A percentile compares a stretch with the other conserved stretches of the same genome.
Evolutionary conservation across 805 yeast genomes (phyloP).

Genomic region (Starmerella powellii): DNA sequence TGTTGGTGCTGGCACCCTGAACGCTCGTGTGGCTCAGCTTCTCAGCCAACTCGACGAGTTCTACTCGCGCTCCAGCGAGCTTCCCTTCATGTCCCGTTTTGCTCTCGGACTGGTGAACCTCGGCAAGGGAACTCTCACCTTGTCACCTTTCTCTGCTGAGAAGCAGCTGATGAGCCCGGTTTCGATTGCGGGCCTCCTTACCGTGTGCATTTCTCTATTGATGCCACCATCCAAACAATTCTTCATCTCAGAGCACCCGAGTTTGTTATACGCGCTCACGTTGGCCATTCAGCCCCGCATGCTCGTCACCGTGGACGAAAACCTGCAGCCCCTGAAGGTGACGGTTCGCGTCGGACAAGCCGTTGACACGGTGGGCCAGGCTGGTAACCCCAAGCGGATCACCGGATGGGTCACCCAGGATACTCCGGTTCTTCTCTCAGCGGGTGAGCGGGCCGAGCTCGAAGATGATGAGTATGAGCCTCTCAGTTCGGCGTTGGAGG

Average conservation of each 20-base stretch:
- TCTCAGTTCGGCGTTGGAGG: conserved; percentile 72
- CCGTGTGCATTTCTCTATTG: conserved; percentile 69
- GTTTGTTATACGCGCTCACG: conserved; percentile 70
- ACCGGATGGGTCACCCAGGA: conserved; percentile 99
- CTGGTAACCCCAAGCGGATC: conserved; percentile 96
- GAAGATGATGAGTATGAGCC: conserved; percentile 89
- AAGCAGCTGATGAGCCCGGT: conserved; percentile 78
- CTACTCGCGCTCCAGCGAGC: conserved; percentile 80
- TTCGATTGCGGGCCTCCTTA: conserved; percentile 76
- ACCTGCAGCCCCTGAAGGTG: conserved; percentile 81
- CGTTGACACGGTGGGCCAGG: conserved; percentile 96
- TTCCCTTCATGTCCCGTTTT: conserved; percentile 81
- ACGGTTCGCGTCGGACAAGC: conserved; percentile 98
- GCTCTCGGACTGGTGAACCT: conserved; percentile 91
- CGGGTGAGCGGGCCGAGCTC: conserved; percentile 93
- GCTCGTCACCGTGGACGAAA: conserved; percentile 85
- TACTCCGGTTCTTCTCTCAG: conserved; percentile 86
- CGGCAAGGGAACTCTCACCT: conserved; percentile 89
- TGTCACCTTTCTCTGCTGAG: conserved; percentile 82
- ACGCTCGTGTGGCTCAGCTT: conserved; percentile 93
- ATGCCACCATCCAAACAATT: conserved; percentile 60
- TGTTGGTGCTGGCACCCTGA: conserved; percentile 97
- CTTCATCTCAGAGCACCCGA: conserved; percentile 62
- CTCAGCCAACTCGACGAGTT: conserved; percentile 89
- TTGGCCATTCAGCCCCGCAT: conserved; percentile 87